These are phyloP conservation scores for Coriolopsis trogii DNA, from an alignment of 1,284 basidiomycete genomes.

Conservation along the genomic window DNA sequence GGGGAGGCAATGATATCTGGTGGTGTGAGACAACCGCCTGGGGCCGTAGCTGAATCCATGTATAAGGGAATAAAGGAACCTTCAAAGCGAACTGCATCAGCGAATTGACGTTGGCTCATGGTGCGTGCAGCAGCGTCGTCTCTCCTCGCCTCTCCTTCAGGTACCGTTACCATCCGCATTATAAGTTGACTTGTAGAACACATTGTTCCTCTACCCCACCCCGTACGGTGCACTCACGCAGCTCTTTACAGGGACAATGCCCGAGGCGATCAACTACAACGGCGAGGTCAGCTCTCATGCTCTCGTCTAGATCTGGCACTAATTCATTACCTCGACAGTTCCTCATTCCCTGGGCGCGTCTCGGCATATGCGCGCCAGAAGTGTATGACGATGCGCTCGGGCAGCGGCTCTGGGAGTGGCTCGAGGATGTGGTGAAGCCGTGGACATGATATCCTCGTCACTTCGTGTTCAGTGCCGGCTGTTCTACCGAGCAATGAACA, in stretches of 20 bases:
- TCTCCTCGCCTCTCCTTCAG: not conserved
- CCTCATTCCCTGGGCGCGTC: conserved; percentile 49
- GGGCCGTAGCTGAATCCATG: too few species aligned
- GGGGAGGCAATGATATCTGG: conserved; percentile 25
- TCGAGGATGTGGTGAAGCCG: conserved; percentile 42
- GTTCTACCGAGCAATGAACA: too few species aligned
- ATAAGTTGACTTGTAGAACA: not conserved
- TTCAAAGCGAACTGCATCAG: too few species aligned
- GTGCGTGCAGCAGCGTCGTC: conserved; percentile 5
- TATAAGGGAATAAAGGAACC: too few species aligned
- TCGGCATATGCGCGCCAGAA: conserved; percentile 34
- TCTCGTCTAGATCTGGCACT: not conserved
- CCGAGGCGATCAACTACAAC: conserved; percentile 26
- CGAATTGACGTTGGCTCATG: conserved; percentile 17
- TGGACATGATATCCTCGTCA: too few species aligned
- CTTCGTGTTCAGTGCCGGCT: too few species aligned
- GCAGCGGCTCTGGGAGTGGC: conserved; percentile 44
- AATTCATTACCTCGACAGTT: conserved; percentile 36
- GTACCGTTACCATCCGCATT: too few species aligned
- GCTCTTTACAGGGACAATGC: conserved; percentile 30
- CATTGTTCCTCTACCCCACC: conserved; percentile 18
- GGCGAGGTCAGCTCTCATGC: conserved; percentile 23
- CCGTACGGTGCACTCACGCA: conserved; percentile 29
- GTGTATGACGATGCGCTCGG: conserved; percentile 40
- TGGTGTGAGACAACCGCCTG: not conserved